Base-by-base conservation (phyloP, 139 green algal species). In the Volvox reticuliferus region DNA sequence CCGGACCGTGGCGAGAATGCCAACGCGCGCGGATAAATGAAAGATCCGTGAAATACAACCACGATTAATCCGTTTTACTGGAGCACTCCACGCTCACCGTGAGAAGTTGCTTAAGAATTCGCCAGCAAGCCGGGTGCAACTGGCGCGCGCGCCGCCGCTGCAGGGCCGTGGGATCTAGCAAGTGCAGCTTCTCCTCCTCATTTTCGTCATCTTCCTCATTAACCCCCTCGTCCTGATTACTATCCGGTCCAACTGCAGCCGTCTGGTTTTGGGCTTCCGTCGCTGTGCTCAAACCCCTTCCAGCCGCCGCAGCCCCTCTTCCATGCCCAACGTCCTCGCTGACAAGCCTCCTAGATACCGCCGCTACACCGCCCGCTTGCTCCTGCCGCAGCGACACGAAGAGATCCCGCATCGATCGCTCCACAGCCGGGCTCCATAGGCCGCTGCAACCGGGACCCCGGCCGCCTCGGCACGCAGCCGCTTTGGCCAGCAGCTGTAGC, bases 31-130 rank as follows among this genome's bases (percentile, higher is more conserved):
- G 5, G 44, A 55, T 5, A 55, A 55, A 55, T 55, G 44, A 9
- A 55, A 55, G 5, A 55, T 55, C 9, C 44, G 44, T 55, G 44
- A 9, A 55, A 55, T 9, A 55, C 44, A 55, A 55, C 44, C 44
- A 55, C 44, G 5, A 9, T 86, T 37, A 92, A 71, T 92, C 89
- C 71, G 82, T 92, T 84, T 92, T 92, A 24, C 81, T 63, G 0
- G 35, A 18, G 16, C 18, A 32, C 14, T 28, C 73, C 19, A 21
- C 71, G 13, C 86, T 67, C 69, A n/a, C 16, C 24, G 69, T 82
- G 16, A 91, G 83, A 76, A 92, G 78, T 79, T 91, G 82, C 77
- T 92, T 94, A 1, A 92, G n/a, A 24, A 92, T 85, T 65, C 86
- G 85, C 82, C 91, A 79, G 44, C 82, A 90, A 6, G 83, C 88